Percentiles rank a stretch among this genome's conserved stretches.
Conservation (phyloP, 768 basidiomycete genomes). For the Leccinum truebloodii region DNA sequence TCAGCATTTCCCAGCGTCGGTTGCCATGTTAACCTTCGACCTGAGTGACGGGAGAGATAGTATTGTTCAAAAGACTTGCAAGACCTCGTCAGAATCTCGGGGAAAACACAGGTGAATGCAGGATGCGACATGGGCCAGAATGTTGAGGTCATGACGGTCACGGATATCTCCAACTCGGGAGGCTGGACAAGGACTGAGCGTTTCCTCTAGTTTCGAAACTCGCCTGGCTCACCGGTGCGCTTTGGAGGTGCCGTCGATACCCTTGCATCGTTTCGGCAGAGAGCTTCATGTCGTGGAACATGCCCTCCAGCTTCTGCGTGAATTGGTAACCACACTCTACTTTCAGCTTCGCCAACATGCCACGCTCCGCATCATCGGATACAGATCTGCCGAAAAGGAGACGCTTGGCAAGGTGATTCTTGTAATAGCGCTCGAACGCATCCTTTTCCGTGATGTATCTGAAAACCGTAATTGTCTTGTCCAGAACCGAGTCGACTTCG, state of each 20-base stretch:
- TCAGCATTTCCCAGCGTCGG: constrained; percentile 89
- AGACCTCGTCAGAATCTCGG: constrained; percentile 59
- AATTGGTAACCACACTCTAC: constrained; percentile 96
- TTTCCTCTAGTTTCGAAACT: background rate
- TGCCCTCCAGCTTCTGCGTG: constrained; percentile 96
- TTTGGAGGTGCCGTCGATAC: constrained; percentile 64
- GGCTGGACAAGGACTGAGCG: constrained; percentile 45
- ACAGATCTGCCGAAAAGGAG: constrained; percentile 84
- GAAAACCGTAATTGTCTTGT: constrained; percentile 96
- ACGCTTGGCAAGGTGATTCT: constrained; percentile 91
- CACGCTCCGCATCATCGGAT: constrained; percentile 96
- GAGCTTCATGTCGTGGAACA: constrained; percentile 97
- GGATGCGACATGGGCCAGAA: constrained; percentile 89
- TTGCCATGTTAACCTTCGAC: constrained; percentile 91
- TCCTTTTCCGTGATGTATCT: constrained; percentile 94
- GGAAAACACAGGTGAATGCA: constrained; percentile 64
- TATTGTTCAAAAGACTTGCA: constrained; percentile 84
- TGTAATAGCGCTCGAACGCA: constrained; percentile 97
- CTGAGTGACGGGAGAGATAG: constrained; percentile 87
- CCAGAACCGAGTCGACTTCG: constrained; percentile 86
- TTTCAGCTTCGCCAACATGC: constrained; percentile 96
- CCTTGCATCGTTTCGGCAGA: constrained; percentile 79
- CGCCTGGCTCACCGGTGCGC: constrained; percentile 52
- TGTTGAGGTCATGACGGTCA: constrained; percentile 94
- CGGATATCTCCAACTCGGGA: constrained; percentile 76